Evolutionary conservation across 2,329 filamentous ascomycete genomes (phyloP), one percentile per base, ranked within the genome.

Genomic region (Fusarium secorum): DNA sequence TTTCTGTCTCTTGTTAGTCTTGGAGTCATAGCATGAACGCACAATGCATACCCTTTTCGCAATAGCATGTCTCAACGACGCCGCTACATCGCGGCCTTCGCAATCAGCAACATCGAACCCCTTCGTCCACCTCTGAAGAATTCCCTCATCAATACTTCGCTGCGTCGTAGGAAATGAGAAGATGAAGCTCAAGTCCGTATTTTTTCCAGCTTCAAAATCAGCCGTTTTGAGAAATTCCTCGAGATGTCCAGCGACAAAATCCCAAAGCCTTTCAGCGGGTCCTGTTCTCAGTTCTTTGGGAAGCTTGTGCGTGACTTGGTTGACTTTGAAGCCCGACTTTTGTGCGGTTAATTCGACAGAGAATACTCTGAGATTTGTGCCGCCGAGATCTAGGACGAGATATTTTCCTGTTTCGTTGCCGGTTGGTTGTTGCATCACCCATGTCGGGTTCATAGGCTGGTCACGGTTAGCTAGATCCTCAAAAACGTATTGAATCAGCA

Each of bases 151-250:
- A 77, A 98, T 95, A 82, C 94, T 95, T 74, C 96, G 89, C 81
- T 98, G 95, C 0, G 93, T 96, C 7, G 94, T 95, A 4, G 95
- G 95, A 80, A 97, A 98, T 3, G 93, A 97, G 83, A 98, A 98
- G 41, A 95, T 98, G 83, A 98, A 98, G 76, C 95, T 64, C n/a
- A 64, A 35, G 13, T 64, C 61, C 0, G 33, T 64, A 14, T n/a
- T 38, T 1, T n/a, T n/a, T 9, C 22, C 39, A 10, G 26, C 15
- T 3, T 64, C 59, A 2, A 64, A 55, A n/a, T 30, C 41, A 5
- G 46, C 39, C 3, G 33, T 38, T 17, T 41, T 13, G 0, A 64
- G 46, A 1, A 64, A 64, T 4, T 51, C 38, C 10, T 56, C 59
- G 0, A 64, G 59, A 11, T 26, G 26, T 7, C 24, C 59, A 7